phyloP scores from a whole-genome alignment of 2,329 filamentous ascomycete genomes.

The Colletotrichum sp. region DNA sequence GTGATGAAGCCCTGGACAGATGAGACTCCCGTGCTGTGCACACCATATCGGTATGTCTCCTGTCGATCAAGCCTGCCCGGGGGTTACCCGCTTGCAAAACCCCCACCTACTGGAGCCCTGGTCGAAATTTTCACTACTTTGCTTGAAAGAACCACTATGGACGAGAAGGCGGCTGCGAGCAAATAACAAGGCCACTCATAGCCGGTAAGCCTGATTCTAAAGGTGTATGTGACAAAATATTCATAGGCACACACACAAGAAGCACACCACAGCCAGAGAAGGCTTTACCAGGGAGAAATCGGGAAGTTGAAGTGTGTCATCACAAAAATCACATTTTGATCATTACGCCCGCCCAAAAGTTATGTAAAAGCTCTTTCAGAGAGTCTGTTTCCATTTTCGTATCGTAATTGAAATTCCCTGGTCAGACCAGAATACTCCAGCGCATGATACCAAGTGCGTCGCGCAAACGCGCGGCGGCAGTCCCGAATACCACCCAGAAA shows the following conservation, averaged over 20 bases:
- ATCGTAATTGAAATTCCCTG: constrained; percentile 15
- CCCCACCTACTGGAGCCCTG: not conserved
- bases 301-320: not conserved
- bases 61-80: not conserved
- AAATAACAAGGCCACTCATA: not conserved
- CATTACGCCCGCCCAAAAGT: constrained; percentile 14
- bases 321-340: constrained; percentile 21
- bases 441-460: constrained; percentile 21
- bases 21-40: not conserved
- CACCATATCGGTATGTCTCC: not conserved
- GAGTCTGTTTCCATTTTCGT: constrained; percentile 22
- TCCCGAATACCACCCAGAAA: constrained; percentile 13
- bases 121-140: not conserved
- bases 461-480: constrained; percentile 12
- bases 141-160: not conserved
- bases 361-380: constrained; percentile 14
- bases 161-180: not conserved
- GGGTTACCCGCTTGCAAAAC: not conserved
- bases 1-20: not conserved
- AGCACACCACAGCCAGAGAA: not conserved
- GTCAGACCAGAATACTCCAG: constrained; percentile 22
- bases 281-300: not conserved
- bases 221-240: not conserved
- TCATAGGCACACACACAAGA: not conserved
- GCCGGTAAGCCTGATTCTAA: not conserved